Percentiles rank a stretch among this genome's conserved stretches.
These are phyloP conservation scores for Daldinia grandis DNA, from an alignment of 495 filamentous ascomycete species.

Conservation along the genomic window DNA sequence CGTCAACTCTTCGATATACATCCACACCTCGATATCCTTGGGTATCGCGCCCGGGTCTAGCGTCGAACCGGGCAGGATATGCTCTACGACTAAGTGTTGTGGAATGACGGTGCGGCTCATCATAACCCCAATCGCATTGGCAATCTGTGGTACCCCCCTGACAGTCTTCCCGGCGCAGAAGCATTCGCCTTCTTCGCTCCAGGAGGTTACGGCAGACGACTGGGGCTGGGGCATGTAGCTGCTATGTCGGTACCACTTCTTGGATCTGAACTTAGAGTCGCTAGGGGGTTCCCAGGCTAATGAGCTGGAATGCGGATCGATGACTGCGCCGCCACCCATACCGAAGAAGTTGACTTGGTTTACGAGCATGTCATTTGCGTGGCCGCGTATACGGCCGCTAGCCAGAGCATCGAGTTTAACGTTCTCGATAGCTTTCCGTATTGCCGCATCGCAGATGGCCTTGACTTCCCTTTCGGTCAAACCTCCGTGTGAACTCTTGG, in stretches of 20 bases:
- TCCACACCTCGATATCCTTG: slow-evolving; percentile 68
- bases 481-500: not conserved
- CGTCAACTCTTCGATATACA: slow-evolving; percentile 49
- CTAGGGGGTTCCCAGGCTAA: slow-evolving; percentile 32
- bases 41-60: slow-evolving; percentile 65
- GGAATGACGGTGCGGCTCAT: slow-evolving; percentile 60
- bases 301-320: slow-evolving; percentile 46
- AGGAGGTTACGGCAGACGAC: slow-evolving; percentile 59
- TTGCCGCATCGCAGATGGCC: slow-evolving; percentile 38
- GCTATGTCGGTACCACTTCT: slow-evolving; percentile 38
- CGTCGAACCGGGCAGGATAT: slow-evolving; percentile 62
- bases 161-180: slow-evolving; percentile 64
- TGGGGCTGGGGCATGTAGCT: slow-evolving; percentile 41
- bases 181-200: slow-evolving; percentile 71
- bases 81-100: slow-evolving; percentile 67
- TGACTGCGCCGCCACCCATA: slow-evolving; percentile 47
- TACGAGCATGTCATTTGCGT: slow-evolving; percentile 41
- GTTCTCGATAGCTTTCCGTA: slow-evolving; percentile 46
- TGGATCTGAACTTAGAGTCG: slow-evolving; percentile 11
- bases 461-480: slow-evolving; percentile 42
- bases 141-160: slow-evolving; percentile 31
- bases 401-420: slow-evolving; percentile 49
- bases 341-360: slow-evolving; percentile 55
- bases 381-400: slow-evolving; percentile 39
- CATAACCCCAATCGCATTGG: slow-evolving; percentile 58